phyloP scores from a whole-genome alignment of 2,329 filamentous ascomycete genomes.

The Onygenales sp. region DNA sequence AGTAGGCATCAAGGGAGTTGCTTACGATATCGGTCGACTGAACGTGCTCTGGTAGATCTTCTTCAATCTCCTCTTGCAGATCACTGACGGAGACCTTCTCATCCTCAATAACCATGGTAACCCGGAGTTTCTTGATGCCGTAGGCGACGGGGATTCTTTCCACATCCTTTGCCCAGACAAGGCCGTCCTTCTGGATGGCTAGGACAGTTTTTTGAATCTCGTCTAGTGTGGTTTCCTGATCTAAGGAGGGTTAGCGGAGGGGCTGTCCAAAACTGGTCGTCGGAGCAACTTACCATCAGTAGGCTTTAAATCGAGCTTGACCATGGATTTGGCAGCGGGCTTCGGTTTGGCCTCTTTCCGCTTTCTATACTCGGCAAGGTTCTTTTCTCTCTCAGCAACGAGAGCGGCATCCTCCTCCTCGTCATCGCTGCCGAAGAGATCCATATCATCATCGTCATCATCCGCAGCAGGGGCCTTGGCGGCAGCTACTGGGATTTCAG shows the following conservation, averaged over 20 bases:
- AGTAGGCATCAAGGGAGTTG: slow-evolving; percentile 7
- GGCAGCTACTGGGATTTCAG: slow-evolving; percentile 71
- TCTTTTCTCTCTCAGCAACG: slow-evolving; percentile 72
- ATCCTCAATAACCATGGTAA: slow-evolving; percentile 95
- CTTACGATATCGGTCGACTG: slow-evolving; percentile 81
- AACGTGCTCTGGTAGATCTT: slow-evolving; percentile 77
- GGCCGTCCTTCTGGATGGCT: slow-evolving; percentile 79
- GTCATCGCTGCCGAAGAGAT: slow-evolving; percentile 86
- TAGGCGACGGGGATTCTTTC: slow-evolving; percentile 36
- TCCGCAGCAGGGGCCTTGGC: slow-evolving; percentile 66
- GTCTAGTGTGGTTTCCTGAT: slow-evolving; percentile 89
- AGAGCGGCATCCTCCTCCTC: slow-evolving; percentile 92
- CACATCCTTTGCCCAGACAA: slow-evolving; percentile 56
- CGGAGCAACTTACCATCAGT: slow-evolving; percentile 62
- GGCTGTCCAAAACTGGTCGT: not conserved
- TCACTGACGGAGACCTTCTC: slow-evolving; percentile 86
- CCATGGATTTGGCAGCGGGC: slow-evolving; percentile 87
- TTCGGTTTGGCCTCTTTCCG: slow-evolving; percentile 95
- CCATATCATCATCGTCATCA: slow-evolving; percentile 75
- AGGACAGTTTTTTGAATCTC: slow-evolving; percentile 73
- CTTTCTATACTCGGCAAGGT: slow-evolving; percentile 85
- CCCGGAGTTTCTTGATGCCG: slow-evolving; percentile 99
- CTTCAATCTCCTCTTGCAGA: slow-evolving; percentile 76
- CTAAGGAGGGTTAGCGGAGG: slow-evolving; percentile 28
- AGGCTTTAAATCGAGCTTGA: slow-evolving; percentile 94